phyloP scores from a whole-genome alignment of 192 early-diverging fungal genomes.

The Chytriomyces confervae region DNA sequence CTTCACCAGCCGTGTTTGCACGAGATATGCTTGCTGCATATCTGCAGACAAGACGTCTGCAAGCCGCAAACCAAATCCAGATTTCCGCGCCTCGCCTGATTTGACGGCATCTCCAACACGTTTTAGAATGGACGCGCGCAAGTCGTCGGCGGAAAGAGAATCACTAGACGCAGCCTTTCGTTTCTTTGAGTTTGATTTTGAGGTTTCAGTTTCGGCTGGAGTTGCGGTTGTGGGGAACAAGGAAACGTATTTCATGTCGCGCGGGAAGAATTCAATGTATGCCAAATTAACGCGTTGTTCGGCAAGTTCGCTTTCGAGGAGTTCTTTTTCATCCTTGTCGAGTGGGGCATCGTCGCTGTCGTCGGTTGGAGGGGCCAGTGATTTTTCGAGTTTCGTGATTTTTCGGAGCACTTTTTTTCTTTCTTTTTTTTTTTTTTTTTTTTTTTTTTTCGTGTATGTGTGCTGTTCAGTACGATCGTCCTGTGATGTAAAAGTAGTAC shows the following conservation, averaged over 20 bases:
- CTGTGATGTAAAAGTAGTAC: neutral
- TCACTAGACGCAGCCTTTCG: neutral
- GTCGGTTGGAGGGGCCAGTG: neutral
- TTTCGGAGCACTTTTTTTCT: slow-evolving; percentile 38
- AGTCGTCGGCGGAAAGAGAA: neutral
- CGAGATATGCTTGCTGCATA: slow-evolving; percentile 15
- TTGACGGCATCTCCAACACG: slow-evolving; percentile 24
- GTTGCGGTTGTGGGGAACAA: slow-evolving; percentile 39
- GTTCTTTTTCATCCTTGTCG: neutral
- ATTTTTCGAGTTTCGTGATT: slow-evolving; percentile 24
- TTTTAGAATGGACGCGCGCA: neutral
- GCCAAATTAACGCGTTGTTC: slow-evolving; percentile 27
- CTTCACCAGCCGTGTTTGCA: slow-evolving; percentile 1
- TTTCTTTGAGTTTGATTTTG: slow-evolving; percentile 9
- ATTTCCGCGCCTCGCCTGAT: slow-evolving; percentile 30
- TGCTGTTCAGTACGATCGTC: neutral
- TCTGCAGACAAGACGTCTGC: slow-evolving; percentile 28
- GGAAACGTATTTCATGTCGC: slow-evolving; percentile 54
- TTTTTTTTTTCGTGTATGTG: neutral
- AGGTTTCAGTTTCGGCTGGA: neutral
- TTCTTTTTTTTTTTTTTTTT: slow-evolving; percentile 24
- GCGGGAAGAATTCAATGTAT: slow-evolving; percentile 45
- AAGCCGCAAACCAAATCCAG: slow-evolving; percentile 6
- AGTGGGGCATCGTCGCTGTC: neutral
- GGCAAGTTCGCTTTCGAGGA: neutral